Percentiles rank a stretch among this genome's conserved stretches.
Conservation (phyloP, 139 green algal genomes). For the Medakamo hakoo region DNA sequence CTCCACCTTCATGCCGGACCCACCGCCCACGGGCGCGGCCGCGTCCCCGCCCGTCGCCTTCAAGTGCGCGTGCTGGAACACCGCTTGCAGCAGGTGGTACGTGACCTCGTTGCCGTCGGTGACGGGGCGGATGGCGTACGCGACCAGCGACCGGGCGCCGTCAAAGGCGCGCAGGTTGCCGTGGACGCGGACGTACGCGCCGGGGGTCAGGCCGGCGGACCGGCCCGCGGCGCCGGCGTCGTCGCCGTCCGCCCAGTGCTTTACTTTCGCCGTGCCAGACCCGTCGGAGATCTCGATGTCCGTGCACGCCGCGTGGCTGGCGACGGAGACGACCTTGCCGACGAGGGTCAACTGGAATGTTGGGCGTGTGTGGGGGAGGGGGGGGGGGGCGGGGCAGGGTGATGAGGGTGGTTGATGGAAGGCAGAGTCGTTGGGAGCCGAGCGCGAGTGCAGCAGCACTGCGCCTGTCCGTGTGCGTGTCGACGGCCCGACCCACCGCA, state of each 20-base stretch:
- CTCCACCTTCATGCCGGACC: neutral
- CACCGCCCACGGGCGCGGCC: neutral
- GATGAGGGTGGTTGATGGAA: too few species aligned
- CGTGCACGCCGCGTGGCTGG: constrained; percentile 23
- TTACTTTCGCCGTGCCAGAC: constrained; percentile 37
- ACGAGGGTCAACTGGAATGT: constrained; percentile 61
- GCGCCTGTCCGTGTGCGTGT: too few species aligned
- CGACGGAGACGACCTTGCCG: constrained; percentile 32
- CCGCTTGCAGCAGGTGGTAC: constrained; percentile 48
- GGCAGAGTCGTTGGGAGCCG: too few species aligned
- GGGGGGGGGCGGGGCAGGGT: neutral
- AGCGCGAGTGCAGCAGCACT: too few species aligned
- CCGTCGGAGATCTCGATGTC: constrained; percentile 47
- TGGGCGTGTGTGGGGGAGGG: constrained; percentile 2
- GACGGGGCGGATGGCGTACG: constrained; percentile 38
- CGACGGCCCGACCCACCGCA: too few species aligned
- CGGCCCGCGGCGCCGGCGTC: constrained; percentile 17
- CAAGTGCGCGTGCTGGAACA: constrained; percentile 63
- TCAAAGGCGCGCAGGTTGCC: constrained; percentile 42
- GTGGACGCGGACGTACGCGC: constrained; percentile 53
- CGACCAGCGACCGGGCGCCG: constrained; percentile 22
- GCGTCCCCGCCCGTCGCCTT: constrained; percentile 20
- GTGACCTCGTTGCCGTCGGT: constrained; percentile 66
- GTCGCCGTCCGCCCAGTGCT: constrained; percentile 34
- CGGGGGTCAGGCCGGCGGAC: constrained; percentile 22